A percentile compares a stretch with the other conserved stretches of the same genome.
Evolutionary conservation across 2,329 filamentous ascomycete genomes (phyloP).

Genomic region (Calonectria hawksworthii): DNA sequence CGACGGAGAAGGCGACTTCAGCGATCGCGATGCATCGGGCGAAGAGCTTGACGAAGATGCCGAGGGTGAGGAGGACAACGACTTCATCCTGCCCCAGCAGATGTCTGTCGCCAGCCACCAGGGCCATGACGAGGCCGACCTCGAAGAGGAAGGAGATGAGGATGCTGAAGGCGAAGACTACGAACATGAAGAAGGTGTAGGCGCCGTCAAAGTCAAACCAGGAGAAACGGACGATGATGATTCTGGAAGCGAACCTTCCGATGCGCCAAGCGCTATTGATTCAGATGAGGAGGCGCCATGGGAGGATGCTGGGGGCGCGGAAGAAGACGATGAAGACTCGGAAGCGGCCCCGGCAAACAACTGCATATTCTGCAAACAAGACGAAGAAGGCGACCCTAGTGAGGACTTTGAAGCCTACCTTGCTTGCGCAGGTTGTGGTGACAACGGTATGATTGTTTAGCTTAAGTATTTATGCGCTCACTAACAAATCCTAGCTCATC

Average conservation of each 20-base stretch:
- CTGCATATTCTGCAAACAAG: constrained; percentile 83
- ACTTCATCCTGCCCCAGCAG: constrained; percentile 45
- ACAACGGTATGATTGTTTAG: constrained; percentile 77
- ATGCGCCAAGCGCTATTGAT: constrained; percentile 64
- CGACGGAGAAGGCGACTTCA: constrained; percentile 53
- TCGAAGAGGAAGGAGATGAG: constrained; percentile 53
- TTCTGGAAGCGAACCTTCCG: constrained; percentile 57
- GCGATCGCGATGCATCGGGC: constrained; percentile 57
- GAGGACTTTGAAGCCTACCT: constrained; percentile 87
- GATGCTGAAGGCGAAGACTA: constrained; percentile 50
- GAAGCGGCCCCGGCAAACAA: constrained; percentile 62
- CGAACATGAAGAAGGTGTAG: constrained; percentile 68
- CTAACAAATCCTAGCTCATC: constrained; percentile 79
- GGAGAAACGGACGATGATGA: constrained; percentile 66
- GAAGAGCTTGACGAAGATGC: constrained; percentile 59
- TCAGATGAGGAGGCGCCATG: constrained; percentile 60
- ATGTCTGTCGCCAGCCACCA: constrained; percentile 26
- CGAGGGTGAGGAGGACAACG: constrained; percentile 59
- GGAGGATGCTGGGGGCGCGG: constrained; percentile 70
- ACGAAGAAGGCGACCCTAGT: constrained; percentile 85
- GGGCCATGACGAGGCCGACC: constrained; percentile 35
- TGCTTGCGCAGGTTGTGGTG: constrained; percentile 81
- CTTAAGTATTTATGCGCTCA: constrained; percentile 32
- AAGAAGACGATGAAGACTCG: constrained; percentile 71
- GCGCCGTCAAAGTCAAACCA: constrained; percentile 69